Evolutionary conservation across 129 eudicot species (phyloP).

Genomic region (Artemisia tridentata): DNA sequence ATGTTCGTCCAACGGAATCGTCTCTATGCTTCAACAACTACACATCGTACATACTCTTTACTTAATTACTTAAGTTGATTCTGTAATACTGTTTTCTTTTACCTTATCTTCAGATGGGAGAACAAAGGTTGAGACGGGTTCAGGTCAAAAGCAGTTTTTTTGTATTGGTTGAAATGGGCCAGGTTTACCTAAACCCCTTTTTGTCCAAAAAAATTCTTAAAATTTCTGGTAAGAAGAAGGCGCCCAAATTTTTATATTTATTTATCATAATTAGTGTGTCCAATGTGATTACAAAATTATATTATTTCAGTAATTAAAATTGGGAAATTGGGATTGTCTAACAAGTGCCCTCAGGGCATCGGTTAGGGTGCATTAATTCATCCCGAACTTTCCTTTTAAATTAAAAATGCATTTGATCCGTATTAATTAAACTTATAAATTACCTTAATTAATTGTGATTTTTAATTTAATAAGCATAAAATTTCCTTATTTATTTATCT

Average conservation of each 20-base stretch:
- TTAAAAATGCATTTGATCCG: no score
- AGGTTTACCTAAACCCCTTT: background rate
- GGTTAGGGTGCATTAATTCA: no score
- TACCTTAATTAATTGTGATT: no score
- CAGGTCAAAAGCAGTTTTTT: background rate
- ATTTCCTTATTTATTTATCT: no score
- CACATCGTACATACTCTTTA: slow-evolving; percentile 53
- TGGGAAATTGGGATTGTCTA: no score
- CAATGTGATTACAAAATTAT: background rate
- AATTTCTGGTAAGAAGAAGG: no score
- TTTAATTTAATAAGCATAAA: no score
- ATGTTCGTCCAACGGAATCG: slow-evolving; percentile 88
- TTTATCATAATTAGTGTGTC: background rate
- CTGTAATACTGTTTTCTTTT: background rate
- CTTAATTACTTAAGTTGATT: background rate
- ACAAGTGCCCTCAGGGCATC: no score
- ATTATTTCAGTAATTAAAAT: background rate
- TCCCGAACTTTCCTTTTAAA: no score
- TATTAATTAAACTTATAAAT: no score
- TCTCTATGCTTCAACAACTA: slow-evolving; percentile 82
- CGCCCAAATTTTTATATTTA: no score
- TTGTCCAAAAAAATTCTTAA: no score
- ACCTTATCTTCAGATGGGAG: background rate
- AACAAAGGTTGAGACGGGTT: background rate
- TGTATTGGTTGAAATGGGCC: background rate